These are phyloP conservation scores for Talaromyces sp. DNA, from an alignment of 2,329 filamentous ascomycete genomes.

Conservation along the genomic window DNA sequence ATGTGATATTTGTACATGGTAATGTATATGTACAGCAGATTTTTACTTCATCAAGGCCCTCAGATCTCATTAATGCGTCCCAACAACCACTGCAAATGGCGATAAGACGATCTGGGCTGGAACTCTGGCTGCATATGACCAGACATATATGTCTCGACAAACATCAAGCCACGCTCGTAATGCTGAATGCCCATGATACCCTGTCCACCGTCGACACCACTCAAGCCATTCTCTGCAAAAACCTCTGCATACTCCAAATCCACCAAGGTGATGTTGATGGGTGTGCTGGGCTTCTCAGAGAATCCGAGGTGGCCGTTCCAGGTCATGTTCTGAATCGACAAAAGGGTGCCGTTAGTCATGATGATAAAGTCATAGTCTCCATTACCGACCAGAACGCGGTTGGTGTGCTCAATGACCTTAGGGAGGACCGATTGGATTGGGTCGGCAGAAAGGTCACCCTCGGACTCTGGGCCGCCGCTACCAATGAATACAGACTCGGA, in stretches of 20 bases:
- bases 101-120: conserved; percentile 63
- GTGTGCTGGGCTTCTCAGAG: conserved; percentile 50
- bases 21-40: background rate
- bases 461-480: conserved; percentile 31
- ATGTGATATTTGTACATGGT: background rate
- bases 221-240: conserved; percentile 55
- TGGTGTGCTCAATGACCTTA: conserved; percentile 50
- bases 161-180: conserved; percentile 73
- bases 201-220: conserved; percentile 61
- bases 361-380: conserved; percentile 68
- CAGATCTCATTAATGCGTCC: conserved; percentile 22
- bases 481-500: conserved; percentile 43
- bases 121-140: conserved; percentile 56
- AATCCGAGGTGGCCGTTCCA: conserved; percentile 72
- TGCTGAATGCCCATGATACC: conserved; percentile 68
- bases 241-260: conserved; percentile 55
- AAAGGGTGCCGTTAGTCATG: conserved; percentile 64
- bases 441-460: conserved; percentile 49
- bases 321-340: conserved; percentile 77
- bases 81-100: conserved; percentile 54
- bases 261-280: conserved; percentile 30
- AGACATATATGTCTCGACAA: conserved; percentile 45
- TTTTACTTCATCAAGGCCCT: background rate
- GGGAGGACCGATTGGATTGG: conserved; percentile 49
- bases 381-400: conserved; percentile 71